A percentile compares a stretch with the other conserved stretches of the same genome.
Evolutionary conservation across 371 early-diverging fungal genomes (phyloP).

Genomic region (Mortierella sp.): DNA sequence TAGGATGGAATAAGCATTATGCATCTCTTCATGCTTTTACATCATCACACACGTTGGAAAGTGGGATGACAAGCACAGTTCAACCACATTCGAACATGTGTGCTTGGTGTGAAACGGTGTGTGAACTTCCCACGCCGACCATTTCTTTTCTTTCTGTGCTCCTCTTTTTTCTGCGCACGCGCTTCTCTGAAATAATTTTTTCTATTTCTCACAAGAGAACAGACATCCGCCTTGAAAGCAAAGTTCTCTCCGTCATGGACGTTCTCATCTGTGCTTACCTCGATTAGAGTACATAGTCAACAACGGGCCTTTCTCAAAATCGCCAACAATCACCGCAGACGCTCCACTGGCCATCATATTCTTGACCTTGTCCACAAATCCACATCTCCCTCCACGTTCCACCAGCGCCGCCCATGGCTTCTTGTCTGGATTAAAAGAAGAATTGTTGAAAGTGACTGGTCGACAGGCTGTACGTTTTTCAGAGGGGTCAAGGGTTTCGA

Average conservation of each 20-base stretch:
- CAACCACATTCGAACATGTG: too few relatives aligned
- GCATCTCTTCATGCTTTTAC: background rate
- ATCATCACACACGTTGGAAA: background rate
- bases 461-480: slow-evolving; percentile 13
- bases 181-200: background rate
- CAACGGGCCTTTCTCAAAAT: slow-evolving; percentile 75
- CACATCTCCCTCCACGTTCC: slow-evolving; percentile 83
- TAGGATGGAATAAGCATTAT: background rate
- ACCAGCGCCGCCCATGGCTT: slow-evolving; percentile 87
- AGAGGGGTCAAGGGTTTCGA: slow-evolving; percentile 25
- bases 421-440: slow-evolving; percentile 33
- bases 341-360: slow-evolving; percentile 90
- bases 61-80: background rate
- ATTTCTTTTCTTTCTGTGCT: too few relatives aligned
- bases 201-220: background rate
- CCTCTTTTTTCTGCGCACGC: too few relatives aligned
- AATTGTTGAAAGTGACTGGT: background rate
- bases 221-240: too few relatives aligned
- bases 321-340: slow-evolving; percentile 88
- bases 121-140: background rate
- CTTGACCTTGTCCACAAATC: slow-evolving; percentile 87
- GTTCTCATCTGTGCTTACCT: slow-evolving; percentile 55
- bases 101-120: too few relatives aligned
- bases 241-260: too few relatives aligned
- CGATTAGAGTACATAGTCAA: slow-evolving; percentile 89